Base-by-base conservation (phyloP, 768 basidiomycete genomes). In the Pleurotus cornucopiae region DNA sequence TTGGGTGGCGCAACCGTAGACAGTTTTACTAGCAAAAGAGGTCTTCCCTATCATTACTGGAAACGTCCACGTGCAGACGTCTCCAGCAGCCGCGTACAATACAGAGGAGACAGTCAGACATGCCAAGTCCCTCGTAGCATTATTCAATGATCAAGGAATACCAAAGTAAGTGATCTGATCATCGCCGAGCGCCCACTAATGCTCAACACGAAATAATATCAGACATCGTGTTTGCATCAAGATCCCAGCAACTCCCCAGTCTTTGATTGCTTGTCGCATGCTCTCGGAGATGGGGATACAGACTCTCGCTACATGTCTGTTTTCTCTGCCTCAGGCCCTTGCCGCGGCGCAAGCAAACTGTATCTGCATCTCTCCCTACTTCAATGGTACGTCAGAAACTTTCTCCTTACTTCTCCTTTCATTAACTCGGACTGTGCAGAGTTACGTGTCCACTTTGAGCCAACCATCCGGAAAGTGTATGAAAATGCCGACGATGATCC, bases 191-290 rank as follows among this genome's bases (percentile, higher is more conserved):
- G 39, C 23, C 5, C 34, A 5, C 48, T 13, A 26, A 18, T 34
- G 30, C 2, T 2, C 9, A 34, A 34, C 7, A 46, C 18, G 2
- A 51, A 3, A 39, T n/a, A 3, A 39, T n/a, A 54, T 18, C 54
- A 76, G 77, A 60, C 69, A 73, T 21, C 72, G 80, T 9, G 78
- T 81, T 20, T 82, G 81, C 62, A 79, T 85, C 66, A 85, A 84
- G 64, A 80, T 85, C 41, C 83, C 82, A 14, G 69, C 77, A 12
- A 83, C 81, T 0, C 77, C 78, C 2, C 76, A 81, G 58, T 76
- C 76, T 5, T 67, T 83, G 44, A 57, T 78, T 13, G 82, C 83
- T 1, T 82, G 81, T 60, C 69, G 69, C 21, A 61, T 72, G 21
- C 74, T 83, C 23, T 67, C 74, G 38, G 70, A 69, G 16, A 63